Conservation (phyloP, 768 basidiomycete genomes). For the Phylloporus rhodoxanthus region DNA sequence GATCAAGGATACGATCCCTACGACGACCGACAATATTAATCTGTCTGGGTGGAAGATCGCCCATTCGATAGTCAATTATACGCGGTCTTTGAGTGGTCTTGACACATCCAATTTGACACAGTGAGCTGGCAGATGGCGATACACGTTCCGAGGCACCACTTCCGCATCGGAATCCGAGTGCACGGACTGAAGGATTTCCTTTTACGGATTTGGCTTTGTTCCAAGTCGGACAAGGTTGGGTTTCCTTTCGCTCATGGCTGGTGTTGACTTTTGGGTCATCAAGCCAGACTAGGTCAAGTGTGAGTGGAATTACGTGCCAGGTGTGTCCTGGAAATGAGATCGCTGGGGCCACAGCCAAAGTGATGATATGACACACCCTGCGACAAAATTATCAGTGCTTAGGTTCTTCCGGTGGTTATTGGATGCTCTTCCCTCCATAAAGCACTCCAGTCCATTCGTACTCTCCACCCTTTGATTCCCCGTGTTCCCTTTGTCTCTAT, state of each 20-base stretch:
- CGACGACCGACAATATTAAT: no score
- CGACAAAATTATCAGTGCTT: constrained; percentile 12
- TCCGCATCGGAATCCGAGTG: neutral
- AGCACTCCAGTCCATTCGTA: constrained; percentile 1
- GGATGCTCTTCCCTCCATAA: constrained; percentile 8
- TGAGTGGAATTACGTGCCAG: neutral
- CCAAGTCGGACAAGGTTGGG: neutral
- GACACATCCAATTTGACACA: neutral
- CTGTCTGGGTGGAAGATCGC: no score
- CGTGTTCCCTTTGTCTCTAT: constrained; percentile 19
- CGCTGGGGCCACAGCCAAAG: constrained; percentile 10
- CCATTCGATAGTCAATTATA: no score
- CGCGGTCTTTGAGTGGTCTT: neutral
- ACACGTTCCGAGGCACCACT: neutral
- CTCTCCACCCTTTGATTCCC: neutral
- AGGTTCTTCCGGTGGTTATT: constrained; percentile 11
- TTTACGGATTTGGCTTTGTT: constrained; percentile 14
- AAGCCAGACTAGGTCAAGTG: neutral
- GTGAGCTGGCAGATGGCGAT: neutral
- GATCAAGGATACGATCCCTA: neutral
- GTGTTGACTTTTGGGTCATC: neutral
- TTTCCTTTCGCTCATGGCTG: neutral
- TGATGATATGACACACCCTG: constrained; percentile 10
- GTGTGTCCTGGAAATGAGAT: neutral
- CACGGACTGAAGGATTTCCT: constrained; percentile 1